Percentiles rank a stretch among this genome's conserved stretches.
Conservation (phyloP, 208 protist genomes). For the Acanthamoeba sp. region DNA sequence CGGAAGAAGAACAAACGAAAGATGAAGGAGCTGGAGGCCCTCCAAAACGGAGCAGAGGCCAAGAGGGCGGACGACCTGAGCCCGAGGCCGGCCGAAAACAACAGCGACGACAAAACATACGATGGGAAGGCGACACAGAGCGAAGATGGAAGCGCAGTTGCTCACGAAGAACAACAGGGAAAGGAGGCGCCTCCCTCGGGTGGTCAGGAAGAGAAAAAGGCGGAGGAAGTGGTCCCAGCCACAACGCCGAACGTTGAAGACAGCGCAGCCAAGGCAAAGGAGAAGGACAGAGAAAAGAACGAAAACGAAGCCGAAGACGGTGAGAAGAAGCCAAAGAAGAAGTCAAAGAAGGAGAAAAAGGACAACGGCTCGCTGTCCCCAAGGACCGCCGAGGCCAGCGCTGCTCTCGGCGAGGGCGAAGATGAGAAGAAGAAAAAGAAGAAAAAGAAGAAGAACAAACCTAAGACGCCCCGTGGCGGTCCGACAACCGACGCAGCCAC, state of each 20-base stretch:
- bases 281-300: background rate
- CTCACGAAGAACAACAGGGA: too few species aligned
- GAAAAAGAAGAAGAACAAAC: conserved; percentile 10
- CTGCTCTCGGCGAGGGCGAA: background rate
- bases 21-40: background rate
- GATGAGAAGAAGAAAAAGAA: background rate
- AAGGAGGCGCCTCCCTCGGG: too few species aligned
- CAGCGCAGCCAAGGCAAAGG: background rate
- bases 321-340: conserved; percentile 13
- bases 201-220: background rate
- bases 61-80: background rate
- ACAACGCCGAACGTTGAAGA: background rate
- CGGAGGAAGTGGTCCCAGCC: background rate
- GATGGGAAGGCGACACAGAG: too few species aligned
- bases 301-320: conserved; percentile 3
- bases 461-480: background rate
- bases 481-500: background rate
- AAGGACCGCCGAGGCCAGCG: background rate
- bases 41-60: background rate
- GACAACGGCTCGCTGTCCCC: background rate
- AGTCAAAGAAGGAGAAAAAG: background rate
- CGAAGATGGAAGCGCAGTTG: too few species aligned
- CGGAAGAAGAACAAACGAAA: background rate
- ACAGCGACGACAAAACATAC: too few species aligned
- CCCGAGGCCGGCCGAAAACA: too few species aligned